Percentiles rank a stretch among this genome's conserved stretches.
Conservation (phyloP, 108 stramenopile species). For the Skeletonema tropicum region DNA sequence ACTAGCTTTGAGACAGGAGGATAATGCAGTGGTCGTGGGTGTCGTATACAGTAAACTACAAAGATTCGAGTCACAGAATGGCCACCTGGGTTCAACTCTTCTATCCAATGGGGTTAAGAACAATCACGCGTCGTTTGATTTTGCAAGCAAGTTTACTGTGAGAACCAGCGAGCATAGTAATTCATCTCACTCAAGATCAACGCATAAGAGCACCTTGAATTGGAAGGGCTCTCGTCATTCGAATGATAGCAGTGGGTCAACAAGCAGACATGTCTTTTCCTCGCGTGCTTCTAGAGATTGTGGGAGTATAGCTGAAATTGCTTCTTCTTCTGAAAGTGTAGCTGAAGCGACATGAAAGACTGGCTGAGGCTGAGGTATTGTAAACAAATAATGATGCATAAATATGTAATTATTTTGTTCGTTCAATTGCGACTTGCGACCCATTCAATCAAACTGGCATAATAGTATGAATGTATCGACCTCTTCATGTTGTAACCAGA, state of each 20-base stretch:
- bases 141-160: background rate
- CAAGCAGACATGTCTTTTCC: background rate
- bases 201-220: background rate
- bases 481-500: too few species aligned
- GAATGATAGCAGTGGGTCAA: background rate
- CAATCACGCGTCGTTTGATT: background rate
- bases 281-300: background rate
- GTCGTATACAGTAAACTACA: background rate
- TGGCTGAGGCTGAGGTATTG: too few species aligned
- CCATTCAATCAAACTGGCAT: too few species aligned
- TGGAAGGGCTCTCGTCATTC: background rate
- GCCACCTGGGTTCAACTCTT: background rate
- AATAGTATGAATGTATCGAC: too few species aligned
- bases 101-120: background rate
- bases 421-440: too few species aligned
- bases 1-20: conserved; percentile 20
- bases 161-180: background rate
- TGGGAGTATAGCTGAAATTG: background rate
- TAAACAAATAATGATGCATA: too few species aligned
- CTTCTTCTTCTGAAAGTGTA: background rate
- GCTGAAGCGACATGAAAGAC: background rate
- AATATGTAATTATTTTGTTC: too few species aligned
- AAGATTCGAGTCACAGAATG: background rate
- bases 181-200: background rate
- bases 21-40: conserved; percentile 13